phyloP scores from a whole-genome alignment of 345 rosid species.

The Microcos paniculata region DNA sequence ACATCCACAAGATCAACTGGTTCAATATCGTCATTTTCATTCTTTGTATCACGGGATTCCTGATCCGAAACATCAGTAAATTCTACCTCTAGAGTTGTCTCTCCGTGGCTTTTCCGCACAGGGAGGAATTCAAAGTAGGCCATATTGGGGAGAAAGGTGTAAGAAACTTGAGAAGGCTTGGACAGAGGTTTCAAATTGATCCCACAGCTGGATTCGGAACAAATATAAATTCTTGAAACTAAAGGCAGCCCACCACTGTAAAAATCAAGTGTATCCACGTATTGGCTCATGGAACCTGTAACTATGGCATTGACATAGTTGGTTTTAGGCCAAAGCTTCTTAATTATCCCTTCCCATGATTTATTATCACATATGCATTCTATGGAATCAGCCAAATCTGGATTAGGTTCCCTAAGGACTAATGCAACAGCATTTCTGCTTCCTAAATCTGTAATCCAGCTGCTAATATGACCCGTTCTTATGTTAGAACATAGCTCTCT shows the following conservation, averaged over 20 bases:
- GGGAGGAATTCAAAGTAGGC: conserved; percentile 32
- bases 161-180: conserved; percentile 24
- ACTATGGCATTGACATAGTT: not conserved
- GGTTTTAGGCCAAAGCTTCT: conserved; percentile 26
- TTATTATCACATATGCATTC: not conserved
- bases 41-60: not conserved
- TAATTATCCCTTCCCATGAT: conserved; percentile 16
- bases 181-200: conserved; percentile 23
- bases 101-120: not conserved
- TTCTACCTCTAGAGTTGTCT: not conserved
- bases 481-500: conserved; percentile 3
- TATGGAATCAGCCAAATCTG: not conserved
- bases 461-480: not conserved
- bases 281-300: not conserved
- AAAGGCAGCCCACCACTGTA: not conserved
- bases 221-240: not conserved
- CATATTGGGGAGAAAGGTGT: conserved; percentile 30
- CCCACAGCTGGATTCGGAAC: conserved; percentile 21
- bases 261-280: not conserved
- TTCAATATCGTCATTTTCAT: not conserved
- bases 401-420: not conserved
- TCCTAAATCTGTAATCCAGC: not conserved
- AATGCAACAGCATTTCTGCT: not conserved
- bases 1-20: conserved; percentile 8
- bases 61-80: not conserved